Conservation (phyloP, 2,329 filamentous ascomycete species). For the Gliomastix tumulicola region DNA sequence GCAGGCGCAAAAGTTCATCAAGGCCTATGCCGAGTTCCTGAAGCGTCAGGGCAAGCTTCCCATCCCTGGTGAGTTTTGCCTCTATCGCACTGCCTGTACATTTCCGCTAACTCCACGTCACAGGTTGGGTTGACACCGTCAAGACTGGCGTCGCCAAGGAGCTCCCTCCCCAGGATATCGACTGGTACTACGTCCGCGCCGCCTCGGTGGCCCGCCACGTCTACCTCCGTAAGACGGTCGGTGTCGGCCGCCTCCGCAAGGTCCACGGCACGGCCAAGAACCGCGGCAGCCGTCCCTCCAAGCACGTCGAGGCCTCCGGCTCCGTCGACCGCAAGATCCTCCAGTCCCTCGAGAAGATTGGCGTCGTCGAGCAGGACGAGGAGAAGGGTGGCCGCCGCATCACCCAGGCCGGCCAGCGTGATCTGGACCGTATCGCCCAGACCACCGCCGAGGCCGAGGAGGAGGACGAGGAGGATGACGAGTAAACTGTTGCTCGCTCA, state of each 20-base stretch:
- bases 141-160: slow-evolving; percentile 97
- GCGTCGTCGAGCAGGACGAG: slow-evolving; percentile 94
- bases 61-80: slow-evolving; percentile 65
- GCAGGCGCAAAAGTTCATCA: slow-evolving; percentile 85
- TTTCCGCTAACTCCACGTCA: not conserved
- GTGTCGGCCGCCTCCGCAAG: slow-evolving; percentile 95
- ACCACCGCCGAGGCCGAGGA: slow-evolving; percentile 69
- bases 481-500: too few relatives aligned
- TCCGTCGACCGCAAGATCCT: slow-evolving; percentile 96
- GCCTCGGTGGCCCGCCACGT: slow-evolving; percentile 95
- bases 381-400: slow-evolving; percentile 98
- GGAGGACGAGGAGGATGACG: slow-evolving; percentile 58
- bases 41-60: slow-evolving; percentile 92
- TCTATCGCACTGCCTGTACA: not conserved
- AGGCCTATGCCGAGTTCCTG: slow-evolving; percentile 79
- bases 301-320: slow-evolving; percentile 94
- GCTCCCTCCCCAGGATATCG: slow-evolving; percentile 94
- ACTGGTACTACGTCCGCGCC: slow-evolving; percentile 92
- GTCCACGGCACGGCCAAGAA: slow-evolving; percentile 96
- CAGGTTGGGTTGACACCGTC: slow-evolving; percentile 98
- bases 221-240: slow-evolving; percentile 99
- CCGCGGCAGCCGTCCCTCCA: slow-evolving; percentile 82
- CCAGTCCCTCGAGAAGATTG: slow-evolving; percentile 98
- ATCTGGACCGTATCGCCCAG: slow-evolving; percentile 93
- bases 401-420: slow-evolving; percentile 95